Percentiles rank a stretch among this genome's conserved stretches.
Conservation (phyloP, 306 rosid genomes). For the Fragaria vesca region DNA sequence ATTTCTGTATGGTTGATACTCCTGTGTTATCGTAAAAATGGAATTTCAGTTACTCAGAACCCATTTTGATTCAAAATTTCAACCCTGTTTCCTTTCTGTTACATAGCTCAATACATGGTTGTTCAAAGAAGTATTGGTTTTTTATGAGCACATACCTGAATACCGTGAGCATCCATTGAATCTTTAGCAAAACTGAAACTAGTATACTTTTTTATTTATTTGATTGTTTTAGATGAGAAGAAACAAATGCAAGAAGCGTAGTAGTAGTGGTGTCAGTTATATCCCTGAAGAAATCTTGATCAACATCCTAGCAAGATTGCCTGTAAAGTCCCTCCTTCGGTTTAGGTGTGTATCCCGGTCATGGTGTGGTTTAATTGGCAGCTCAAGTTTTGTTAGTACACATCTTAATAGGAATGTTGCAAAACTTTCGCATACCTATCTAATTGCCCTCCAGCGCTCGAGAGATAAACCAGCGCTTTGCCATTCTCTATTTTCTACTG, state of each 20-base stretch:
- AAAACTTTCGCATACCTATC: neutral
- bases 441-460: neutral
- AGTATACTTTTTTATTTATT: neutral
- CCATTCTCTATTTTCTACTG: neutral
- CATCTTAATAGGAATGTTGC: conserved; percentile 5
- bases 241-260: neutral
- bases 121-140: neutral
- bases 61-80: neutral
- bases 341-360: neutral
- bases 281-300: conserved; percentile 1
- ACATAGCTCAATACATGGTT: neutral
- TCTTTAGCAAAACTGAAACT: neutral
- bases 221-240: neutral
- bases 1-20: neutral
- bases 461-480: neutral
- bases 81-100: neutral
- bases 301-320: conserved; percentile 5
- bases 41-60: neutral
- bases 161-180: neutral
- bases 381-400: neutral
- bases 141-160: neutral
- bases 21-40: neutral
- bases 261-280: neutral
- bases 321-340: neutral
- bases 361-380: conserved; percentile 2